Evolutionary conservation across 2,329 filamentous ascomycete species (phyloP), one percentile per base, ranked within the genome.

Genomic region (Aspergillus sp.): DNA sequence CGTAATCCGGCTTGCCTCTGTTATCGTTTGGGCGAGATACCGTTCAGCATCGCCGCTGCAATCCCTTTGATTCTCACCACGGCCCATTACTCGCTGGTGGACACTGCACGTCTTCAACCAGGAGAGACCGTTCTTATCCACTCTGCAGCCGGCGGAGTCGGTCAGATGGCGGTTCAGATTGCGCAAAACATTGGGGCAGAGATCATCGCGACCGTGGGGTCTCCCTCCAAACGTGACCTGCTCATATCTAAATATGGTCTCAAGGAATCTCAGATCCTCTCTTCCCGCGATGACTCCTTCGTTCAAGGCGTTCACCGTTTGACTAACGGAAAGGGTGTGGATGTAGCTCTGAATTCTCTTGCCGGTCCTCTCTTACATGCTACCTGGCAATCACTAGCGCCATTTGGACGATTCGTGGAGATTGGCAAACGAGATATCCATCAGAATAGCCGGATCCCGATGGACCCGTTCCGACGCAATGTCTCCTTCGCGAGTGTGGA

Each of bases 121-220:
- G 50, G 50, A 7, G 55, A 57, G 18, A 53, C 39, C 6, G 47
- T 55, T 20, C 53, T 59, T 6, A 55, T 59, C 12, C 57, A 55
- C 24, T 47, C 52, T 1, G 53, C 52, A 2, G 47, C 49, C 26
- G 49, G 52, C 11, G 57, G 53, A 9, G 36, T 53, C 18, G 57
- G 57, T 5, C 57, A 59, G 18, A 52, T 55, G 36, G 53, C 53
- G 14, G 24, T 55, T 32, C 53, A 55, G 9, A 36, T 55, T 39
- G 52, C 53, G 2, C 52, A 59, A 29, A 36, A 31, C 12, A 32
- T 52, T 4, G 57, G 57, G 11, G 57, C 57, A 36, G 18, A 39
- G 7, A 45, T 55, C 16, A 45, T 55, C 18, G 54, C 54, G 22
- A 55, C 54, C 10, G 50, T 52, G 32, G 24, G 54, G 4, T 55